Conservation (phyloP, 169 alveolate species). For the Besnoitia besnoiti region DNA sequence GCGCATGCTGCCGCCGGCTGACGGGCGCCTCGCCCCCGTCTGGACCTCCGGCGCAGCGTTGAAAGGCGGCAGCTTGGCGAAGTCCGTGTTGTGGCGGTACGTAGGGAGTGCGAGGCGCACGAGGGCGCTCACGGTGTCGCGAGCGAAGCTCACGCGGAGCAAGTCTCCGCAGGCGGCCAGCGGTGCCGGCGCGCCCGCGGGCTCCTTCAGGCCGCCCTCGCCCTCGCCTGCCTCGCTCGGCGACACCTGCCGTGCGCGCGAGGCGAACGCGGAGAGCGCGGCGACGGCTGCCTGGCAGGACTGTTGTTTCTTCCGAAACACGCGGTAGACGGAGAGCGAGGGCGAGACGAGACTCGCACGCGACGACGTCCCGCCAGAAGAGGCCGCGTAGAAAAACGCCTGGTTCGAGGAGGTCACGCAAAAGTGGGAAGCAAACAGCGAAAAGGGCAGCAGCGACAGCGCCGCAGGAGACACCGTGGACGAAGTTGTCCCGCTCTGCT, state of each 20-base stretch:
- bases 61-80: neutral
- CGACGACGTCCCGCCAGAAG: neutral
- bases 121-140: neutral
- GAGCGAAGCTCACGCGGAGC: neutral
- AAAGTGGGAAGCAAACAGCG: constrained; percentile 14
- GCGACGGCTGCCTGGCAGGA: neutral
- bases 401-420: neutral
- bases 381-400: neutral
- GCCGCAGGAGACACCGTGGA: neutral
- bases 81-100: neutral
- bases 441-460: neutral
- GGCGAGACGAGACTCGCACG: neutral
- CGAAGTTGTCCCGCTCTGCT: neutral
- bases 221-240: neutral
- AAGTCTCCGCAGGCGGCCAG: neutral
- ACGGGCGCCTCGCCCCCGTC: neutral
- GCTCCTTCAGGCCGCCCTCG: neutral
- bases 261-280: neutral
- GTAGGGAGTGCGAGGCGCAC: neutral
- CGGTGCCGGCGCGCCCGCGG: neutral
- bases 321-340: neutral
- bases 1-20: neutral
- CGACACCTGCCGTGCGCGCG: neutral
- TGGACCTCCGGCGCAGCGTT: neutral
- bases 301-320: neutral